These are phyloP conservation scores for Amanita muscaria DNA, from an alignment of 768 basidiomycete genomes.

Conservation along the genomic window DNA sequence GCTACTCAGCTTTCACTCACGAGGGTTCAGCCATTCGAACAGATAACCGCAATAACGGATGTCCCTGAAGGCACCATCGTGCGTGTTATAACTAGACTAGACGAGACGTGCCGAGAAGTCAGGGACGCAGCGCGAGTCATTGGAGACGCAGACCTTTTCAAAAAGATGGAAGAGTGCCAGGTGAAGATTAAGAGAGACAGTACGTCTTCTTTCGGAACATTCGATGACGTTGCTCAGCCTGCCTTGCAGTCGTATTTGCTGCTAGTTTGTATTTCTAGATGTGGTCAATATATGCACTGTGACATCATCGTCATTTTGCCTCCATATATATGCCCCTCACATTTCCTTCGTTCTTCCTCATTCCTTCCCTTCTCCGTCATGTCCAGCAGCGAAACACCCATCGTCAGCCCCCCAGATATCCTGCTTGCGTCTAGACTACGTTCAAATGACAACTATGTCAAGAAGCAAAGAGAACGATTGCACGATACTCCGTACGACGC, in stretches of 20 bases:
- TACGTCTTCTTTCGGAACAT: slow-evolving; percentile 34
- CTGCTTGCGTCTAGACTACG: background rate
- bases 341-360: background rate
- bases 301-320: slow-evolving; percentile 6
- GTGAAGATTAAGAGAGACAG: slow-evolving; percentile 93
- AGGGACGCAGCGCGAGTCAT: slow-evolving; percentile 96
- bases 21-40: slow-evolving; percentile 74
- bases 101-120: slow-evolving; percentile 96
- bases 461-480: slow-evolving; percentile 2
- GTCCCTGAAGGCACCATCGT: slow-evolving; percentile 97
- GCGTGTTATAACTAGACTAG: slow-evolving; percentile 88
- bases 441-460: slow-evolving; percentile 1
- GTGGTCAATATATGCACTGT: slow-evolving; percentile 2
- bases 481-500: slow-evolving; percentile 17
- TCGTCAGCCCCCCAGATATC: background rate
- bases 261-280: slow-evolving; percentile 77
- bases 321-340: slow-evolving; percentile 6
- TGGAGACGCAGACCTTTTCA: slow-evolving; percentile 91
- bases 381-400: slow-evolving; percentile 9
- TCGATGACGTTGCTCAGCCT: slow-evolving; percentile 5
- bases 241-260: slow-evolving; percentile 65
- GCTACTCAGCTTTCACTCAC: background rate
- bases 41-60: slow-evolving; percentile 89
- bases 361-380: slow-evolving; percentile 5
- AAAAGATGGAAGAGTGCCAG: slow-evolving; percentile 97